Evolutionary conservation across 2,329 filamentous ascomycete species (phyloP).

Genomic region (Trichophyton benhamiae): DNA sequence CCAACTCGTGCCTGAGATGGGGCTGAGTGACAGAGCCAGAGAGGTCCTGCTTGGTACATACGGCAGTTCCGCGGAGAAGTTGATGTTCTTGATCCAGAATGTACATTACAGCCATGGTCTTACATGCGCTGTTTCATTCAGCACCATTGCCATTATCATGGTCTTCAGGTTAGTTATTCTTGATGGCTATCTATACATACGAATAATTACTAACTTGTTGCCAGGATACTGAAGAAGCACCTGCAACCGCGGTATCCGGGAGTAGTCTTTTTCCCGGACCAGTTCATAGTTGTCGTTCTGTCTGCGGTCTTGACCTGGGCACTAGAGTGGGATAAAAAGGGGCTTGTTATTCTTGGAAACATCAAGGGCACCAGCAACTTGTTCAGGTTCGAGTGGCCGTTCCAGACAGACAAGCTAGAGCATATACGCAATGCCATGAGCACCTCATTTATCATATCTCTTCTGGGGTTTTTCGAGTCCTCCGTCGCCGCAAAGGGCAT

Average conservation of each 20-base stretch:
- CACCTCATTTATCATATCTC: constrained; percentile 82
- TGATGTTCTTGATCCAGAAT: constrained; percentile 64
- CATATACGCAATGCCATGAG: constrained; percentile 78
- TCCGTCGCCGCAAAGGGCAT: constrained; percentile 91
- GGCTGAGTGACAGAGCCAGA: constrained; percentile 55
- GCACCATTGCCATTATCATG: constrained; percentile 81
- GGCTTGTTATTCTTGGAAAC: constrained; percentile 71
- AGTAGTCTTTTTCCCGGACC: constrained; percentile 82
- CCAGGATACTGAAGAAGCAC: constrained; percentile 64
- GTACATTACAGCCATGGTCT: constrained; percentile 55
- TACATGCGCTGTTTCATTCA: constrained; percentile 62
- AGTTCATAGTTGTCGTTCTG: constrained; percentile 75
- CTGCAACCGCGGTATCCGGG: constrained; percentile 66
- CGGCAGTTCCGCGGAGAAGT: constrained; percentile 75
- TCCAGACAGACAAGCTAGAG: constrained; percentile 60
- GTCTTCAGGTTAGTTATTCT: constrained; percentile 53
- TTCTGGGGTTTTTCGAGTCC: constrained; percentile 97
- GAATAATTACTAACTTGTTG: neutral
- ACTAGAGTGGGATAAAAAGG: constrained; percentile 65
- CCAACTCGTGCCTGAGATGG: constrained; percentile 82
- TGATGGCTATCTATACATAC: neutral
- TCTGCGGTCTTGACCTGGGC: constrained; percentile 68
- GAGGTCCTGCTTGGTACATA: constrained; percentile 55
- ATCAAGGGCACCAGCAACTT: constrained; percentile 63
- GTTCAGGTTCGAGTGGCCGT: constrained; percentile 79